Evolutionary conservation across 1,284 basidiomycete species (phyloP).

Genomic region (Microbotryum violaceum): DNA sequence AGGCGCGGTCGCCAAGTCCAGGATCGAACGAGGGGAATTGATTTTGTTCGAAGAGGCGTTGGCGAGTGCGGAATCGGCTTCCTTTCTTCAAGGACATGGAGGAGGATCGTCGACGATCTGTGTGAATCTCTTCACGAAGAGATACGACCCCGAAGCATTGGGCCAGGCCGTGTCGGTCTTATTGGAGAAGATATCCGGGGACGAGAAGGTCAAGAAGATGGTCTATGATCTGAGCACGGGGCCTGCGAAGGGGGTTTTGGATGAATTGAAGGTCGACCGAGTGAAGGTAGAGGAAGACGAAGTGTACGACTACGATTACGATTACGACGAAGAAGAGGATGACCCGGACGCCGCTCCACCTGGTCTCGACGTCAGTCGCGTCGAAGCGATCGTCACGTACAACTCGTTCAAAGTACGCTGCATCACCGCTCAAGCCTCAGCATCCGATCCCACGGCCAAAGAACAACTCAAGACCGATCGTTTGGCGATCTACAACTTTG

Average conservation of each 20-base stretch:
- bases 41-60: slow-evolving; percentile 27
- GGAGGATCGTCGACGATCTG: slow-evolving; percentile 7
- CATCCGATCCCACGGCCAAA: background rate
- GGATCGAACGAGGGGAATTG: slow-evolving; percentile 23
- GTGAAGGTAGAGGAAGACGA: background rate
- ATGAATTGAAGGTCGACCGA: background rate
- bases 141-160: slow-evolving; percentile 16
- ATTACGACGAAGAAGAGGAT: background rate
- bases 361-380: slow-evolving; percentile 13
- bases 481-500: slow-evolving; percentile 24
- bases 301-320: background rate
- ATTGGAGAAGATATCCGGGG: slow-evolving; percentile 7
- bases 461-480: background rate
- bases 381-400: slow-evolving; percentile 28
- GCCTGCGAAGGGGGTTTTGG: background rate
- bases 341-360: background rate
- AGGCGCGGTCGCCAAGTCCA: slow-evolving; percentile 21
- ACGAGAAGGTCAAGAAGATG: background rate
- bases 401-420: slow-evolving; percentile 30
- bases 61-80: background rate
- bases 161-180: slow-evolving; percentile 6
- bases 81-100: background rate
- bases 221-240: background rate
- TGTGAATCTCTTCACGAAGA: slow-evolving; percentile 20
- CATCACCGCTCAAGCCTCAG: background rate